Percentiles rank a stretch among this genome's conserved stretches.
phyloP scores from a whole-genome alignment of 306 rosid species.

The Cicer judaicum region DNA sequence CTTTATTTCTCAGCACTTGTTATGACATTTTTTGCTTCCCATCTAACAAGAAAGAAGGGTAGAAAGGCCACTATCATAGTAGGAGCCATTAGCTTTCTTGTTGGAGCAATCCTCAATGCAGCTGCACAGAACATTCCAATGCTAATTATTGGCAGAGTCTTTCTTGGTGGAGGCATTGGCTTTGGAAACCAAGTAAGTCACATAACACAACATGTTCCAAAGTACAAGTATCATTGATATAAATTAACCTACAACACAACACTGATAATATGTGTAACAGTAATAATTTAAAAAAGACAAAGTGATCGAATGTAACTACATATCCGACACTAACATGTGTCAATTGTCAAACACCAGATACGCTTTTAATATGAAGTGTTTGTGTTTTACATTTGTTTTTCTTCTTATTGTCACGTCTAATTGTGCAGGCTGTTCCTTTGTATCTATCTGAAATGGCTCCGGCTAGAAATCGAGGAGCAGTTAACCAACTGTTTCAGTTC shows the following conservation, averaged over 20 bases:
- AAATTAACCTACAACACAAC: too few relatives aligned
- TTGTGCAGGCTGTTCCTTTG: conserved; percentile 88
- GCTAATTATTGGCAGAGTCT: conserved; percentile 79
- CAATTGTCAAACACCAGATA: too few relatives aligned
- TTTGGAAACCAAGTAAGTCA: conserved; percentile 89
- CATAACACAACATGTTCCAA: background rate
- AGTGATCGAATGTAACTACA: too few relatives aligned
- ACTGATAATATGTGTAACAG: too few relatives aligned
- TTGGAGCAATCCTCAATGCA: conserved; percentile 83
- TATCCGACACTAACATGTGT: too few relatives aligned
- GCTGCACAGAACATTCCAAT: conserved; percentile 70
- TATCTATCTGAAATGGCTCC: conserved; percentile 99
- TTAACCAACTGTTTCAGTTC: conserved; percentile 92
- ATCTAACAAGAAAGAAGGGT: conserved; percentile 74
- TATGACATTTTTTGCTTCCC: conserved; percentile 83
- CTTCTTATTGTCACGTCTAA: conserved; percentile 7
- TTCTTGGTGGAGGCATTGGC: conserved; percentile 89
- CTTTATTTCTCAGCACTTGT: conserved; percentile 85
- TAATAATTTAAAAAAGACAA: too few relatives aligned
- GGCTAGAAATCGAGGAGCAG: conserved; percentile 79
- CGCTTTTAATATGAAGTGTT: too few relatives aligned
- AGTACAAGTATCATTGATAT: too few relatives aligned
- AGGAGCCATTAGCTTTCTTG: conserved; percentile 80
- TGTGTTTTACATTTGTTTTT: background rate
- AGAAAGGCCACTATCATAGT: conserved; percentile 88